These are phyloP conservation scores for Suillus subalutaceus DNA, from an alignment of 768 basidiomycete genomes.

Conservation along the genomic window DNA sequence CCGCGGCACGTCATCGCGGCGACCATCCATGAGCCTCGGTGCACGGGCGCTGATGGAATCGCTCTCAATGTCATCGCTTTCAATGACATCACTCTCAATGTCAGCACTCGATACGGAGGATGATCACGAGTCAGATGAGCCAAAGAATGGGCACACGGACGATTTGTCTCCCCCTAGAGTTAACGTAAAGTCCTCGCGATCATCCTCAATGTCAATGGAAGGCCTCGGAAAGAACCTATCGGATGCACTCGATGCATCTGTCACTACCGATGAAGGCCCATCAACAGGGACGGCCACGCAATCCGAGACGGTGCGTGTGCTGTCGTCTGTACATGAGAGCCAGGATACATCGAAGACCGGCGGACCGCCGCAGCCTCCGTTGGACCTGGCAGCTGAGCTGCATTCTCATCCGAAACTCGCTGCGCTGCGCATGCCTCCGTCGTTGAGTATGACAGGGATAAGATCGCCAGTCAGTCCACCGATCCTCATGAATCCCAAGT, in stretches of 20 bases:
- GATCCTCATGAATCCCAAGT: conserved; percentile 76
- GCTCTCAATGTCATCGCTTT: conserved; percentile 55
- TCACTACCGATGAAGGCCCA: background rate
- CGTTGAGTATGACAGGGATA: conserved; percentile 32
- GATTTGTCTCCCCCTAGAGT: conserved; percentile 13
- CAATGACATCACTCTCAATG: conserved; percentile 56
- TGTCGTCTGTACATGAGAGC: conserved; percentile 4
- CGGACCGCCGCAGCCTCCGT: conserved; percentile 15
- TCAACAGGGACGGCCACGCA: conserved; percentile 5
- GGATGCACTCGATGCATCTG: conserved; percentile 31
- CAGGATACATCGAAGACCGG: conserved; percentile 5
- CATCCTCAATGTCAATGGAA: conserved; percentile 33
- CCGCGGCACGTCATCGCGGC: conserved; percentile 20
- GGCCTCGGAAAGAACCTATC: conserved; percentile 34
- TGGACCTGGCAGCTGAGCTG: conserved; percentile 49
- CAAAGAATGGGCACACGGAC: conserved; percentile 8
- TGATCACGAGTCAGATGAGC: conserved; percentile 30
- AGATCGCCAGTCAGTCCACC: conserved; percentile 50
- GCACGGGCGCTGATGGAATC: conserved; percentile 41
- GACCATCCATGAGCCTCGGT: conserved; percentile 25
- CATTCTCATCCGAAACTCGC: conserved; percentile 51
- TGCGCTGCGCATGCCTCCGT: conserved; percentile 41
- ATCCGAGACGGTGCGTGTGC: conserved; percentile 5
- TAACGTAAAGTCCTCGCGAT: conserved; percentile 14
- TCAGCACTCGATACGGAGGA: conserved; percentile 59